phyloP scores from a whole-genome alignment of 225 moss, liverwort and hornwort genomes.

The Pleurozium schreberi region DNA sequence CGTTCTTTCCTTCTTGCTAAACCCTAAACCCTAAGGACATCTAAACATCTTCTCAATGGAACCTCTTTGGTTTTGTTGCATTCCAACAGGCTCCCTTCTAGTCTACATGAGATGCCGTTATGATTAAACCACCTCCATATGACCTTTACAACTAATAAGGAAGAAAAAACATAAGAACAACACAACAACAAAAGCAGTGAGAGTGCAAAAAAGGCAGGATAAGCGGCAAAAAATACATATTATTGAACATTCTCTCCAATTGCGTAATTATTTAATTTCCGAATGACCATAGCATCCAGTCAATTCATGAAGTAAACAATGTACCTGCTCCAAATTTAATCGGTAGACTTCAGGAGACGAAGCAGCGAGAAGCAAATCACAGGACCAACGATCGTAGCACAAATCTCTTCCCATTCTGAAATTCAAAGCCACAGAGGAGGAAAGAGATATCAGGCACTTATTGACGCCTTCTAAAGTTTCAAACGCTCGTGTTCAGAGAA shows the following conservation, averaged over 20 bases:
- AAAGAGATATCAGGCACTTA: not conserved
- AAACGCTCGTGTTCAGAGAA: not conserved
- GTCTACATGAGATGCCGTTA: not conserved
- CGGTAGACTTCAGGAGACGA: conserved; percentile 89
- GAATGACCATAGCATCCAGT: not conserved
- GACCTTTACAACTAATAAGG: not conserved
- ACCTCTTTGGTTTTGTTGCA: too few species aligned
- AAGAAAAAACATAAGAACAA: not conserved
- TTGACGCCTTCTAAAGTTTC: not conserved
- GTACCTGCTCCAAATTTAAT: conserved; percentile 90
- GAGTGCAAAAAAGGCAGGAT: not conserved
- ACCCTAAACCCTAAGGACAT: not conserved
- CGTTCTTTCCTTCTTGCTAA: not conserved
- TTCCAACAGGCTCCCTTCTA: not conserved
- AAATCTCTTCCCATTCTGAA: conserved; percentile 92
- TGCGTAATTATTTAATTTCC: not conserved
- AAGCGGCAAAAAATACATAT: not conserved
- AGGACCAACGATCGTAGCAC: conserved; percentile 81
- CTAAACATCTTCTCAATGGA: not conserved
- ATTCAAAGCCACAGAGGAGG: not conserved
- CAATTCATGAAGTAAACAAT: not conserved
- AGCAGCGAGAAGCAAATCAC: conserved; percentile 85
- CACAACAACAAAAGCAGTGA: not conserved
- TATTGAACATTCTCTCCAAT: not conserved
- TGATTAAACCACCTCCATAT: not conserved